Percentiles rank a stretch among this genome's conserved stretches.
These are phyloP conservation scores for Eutrema japonicum DNA, from an alignment of 345 rosid genomes.

Conservation along the genomic window DNA sequence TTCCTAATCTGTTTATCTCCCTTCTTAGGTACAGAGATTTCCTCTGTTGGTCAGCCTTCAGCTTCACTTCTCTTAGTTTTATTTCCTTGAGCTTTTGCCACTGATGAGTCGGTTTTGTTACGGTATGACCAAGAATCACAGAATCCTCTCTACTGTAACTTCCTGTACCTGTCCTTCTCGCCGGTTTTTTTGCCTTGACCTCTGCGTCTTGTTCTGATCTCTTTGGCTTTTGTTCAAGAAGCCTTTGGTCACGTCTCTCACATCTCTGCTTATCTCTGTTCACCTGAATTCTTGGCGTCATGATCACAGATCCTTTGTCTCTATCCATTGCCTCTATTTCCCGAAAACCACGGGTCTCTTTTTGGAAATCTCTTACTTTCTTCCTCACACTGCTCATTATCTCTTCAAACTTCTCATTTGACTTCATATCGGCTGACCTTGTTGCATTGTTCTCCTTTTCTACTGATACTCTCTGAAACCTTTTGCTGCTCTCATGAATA, in stretches of 20 bases:
- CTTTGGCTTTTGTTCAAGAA: constrained; percentile 43
- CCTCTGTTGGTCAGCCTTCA: constrained; percentile 62
- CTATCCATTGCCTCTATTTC: constrained; percentile 33
- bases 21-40: constrained; percentile 66
- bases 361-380: constrained; percentile 50
- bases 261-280: constrained; percentile 48
- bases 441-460: constrained; percentile 54
- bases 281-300: constrained; percentile 56
- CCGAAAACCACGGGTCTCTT: constrained; percentile 42
- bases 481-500: constrained; percentile 56
- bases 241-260: constrained; percentile 47
- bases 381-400: constrained; percentile 48
- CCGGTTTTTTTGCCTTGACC: constrained; percentile 35
- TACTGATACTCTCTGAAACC: constrained; percentile 59
- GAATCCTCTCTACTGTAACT: constrained; percentile 43
- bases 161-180: constrained; percentile 40
- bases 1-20: constrained; percentile 52
- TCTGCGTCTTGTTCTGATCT: constrained; percentile 36
- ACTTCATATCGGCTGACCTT: constrained; percentile 41
- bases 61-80: constrained; percentile 54
- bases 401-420: constrained; percentile 46
- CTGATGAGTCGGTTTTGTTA: constrained; percentile 35
- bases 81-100: constrained; percentile 53
- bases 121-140: constrained; percentile 30
- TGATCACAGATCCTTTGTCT: constrained; percentile 50